A percentile compares a stretch with the other conserved stretches of the same genome.
phyloP scores from a whole-genome alignment of 176 grass and related monocot species.

The Puya raimondii region DNA sequence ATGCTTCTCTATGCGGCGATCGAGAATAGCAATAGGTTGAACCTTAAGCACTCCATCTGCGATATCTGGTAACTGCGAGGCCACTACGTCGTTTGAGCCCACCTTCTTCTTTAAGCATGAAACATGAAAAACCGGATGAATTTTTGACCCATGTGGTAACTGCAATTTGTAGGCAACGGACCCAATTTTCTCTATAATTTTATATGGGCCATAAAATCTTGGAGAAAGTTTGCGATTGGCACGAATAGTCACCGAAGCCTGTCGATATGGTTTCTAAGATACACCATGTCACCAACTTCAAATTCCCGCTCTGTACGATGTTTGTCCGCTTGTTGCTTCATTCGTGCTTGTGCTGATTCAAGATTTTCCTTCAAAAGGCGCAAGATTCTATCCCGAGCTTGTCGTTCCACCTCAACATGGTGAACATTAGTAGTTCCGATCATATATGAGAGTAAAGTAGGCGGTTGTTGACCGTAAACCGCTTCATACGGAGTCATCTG shows the following conservation, averaged over 20 bases:
- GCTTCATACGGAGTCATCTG: neutral
- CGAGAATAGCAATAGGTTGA: neutral
- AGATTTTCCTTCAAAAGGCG: neutral
- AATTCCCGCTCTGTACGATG: neutral
- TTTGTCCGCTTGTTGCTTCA: neutral
- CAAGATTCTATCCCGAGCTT: neutral
- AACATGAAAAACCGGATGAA: neutral
- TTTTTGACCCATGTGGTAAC: too few species aligned
- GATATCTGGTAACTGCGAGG: neutral
- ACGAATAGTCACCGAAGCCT: neutral
- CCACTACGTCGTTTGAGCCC: neutral
- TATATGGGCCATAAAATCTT: too few species aligned
- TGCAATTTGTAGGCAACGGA: too few species aligned
- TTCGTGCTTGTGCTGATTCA: neutral
- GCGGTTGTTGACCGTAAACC: neutral
- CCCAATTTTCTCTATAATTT: too few species aligned
- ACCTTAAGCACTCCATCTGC: neutral
- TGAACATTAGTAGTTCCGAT: too few species aligned
- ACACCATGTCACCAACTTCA: neutral
- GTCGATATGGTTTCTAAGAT: neutral
- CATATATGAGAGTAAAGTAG: neutral
- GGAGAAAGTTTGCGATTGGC: neutral
- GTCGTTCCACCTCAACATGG: neutral
- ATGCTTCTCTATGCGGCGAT: neutral
- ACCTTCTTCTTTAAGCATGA: neutral